Evolutionary conservation across 108 stramenopile genomes (phyloP), one percentile per base, ranked within the genome.

Genomic region (Cyclostephanos tholiformis): DNA sequence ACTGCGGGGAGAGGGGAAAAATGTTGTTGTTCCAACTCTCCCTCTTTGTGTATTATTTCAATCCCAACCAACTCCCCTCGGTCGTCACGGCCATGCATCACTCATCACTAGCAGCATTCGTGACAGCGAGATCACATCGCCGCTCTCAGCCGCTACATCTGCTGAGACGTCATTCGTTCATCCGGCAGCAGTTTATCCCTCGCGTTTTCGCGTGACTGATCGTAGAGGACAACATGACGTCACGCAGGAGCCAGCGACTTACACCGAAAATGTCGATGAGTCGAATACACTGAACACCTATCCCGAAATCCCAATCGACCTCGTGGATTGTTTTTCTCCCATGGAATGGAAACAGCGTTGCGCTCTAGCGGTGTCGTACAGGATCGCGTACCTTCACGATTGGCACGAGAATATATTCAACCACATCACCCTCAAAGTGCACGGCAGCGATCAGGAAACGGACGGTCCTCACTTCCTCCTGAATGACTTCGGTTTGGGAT

Each of bases 371-470:
- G 79, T 76, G 9, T 67, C 79, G 8, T 80, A 80, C 60, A 67
- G 79, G 13, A 75, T 80, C 50, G 79, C 74, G 35, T 71, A 63
- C 74, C 61, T 81, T 0, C 75, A 81, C 39, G 48, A 46, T 13
- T 81, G 80, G 80, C 75, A 77, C 22, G 76, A 76, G 35, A 81
- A 81, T 22, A 71, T 81, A n/a, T 81, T 81, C 41, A 81, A 81
- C 51, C 80, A 81, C 41, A 81, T 81, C 39, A 81, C 80, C 9
- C 80, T 81, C 30, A 81, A 81, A 77, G 70, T 81, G 13, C 74
- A 71, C 29, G 80, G 75, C 6, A 76, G 80, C 43, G 80, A 81
- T 16, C 39, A 75, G 7, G 67, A 68, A 29, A 41, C 52, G 50
- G 75, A 71, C 46, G 75, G 80, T 11, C 80, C 80, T 19, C 66